Evolutionary conservation across 352 stramenopile species (phyloP).

Genomic region (Thraustotheca clavata): DNA sequence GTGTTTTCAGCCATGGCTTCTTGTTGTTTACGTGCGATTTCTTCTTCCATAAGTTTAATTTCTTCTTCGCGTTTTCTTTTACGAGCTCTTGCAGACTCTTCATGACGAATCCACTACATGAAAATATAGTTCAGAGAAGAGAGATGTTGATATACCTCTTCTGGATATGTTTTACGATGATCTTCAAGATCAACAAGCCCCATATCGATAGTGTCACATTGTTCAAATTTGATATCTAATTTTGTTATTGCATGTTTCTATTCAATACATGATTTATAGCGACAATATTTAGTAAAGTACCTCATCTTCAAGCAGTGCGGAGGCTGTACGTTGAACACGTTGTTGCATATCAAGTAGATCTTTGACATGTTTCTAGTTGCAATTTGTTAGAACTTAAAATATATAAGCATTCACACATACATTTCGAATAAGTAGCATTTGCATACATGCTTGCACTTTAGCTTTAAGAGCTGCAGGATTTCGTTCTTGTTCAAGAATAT

Average conservation of each 20-base stretch:
- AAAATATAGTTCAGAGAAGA: no score
- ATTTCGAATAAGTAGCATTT: constrained; percentile 67
- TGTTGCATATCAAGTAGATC: constrained; percentile 44
- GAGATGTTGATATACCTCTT: constrained; percentile 41
- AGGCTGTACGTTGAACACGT: background rate
- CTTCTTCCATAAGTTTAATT: constrained; percentile 53
- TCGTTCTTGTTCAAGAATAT: constrained; percentile 48
- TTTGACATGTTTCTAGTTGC: constrained; percentile 49
- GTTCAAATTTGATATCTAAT: constrained; percentile 67
- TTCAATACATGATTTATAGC: no score
- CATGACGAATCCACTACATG: constrained; percentile 49
- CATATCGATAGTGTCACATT: constrained; percentile 80
- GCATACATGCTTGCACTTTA: constrained; percentile 55
- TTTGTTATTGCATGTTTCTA: constrained; percentile 49
- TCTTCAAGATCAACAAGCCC: constrained; percentile 60
- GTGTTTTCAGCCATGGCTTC: constrained; percentile 62
- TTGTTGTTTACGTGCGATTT: constrained; percentile 60
- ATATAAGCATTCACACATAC: constrained; percentile 30
- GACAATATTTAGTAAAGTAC: constrained; percentile 21
- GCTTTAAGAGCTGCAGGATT: constrained; percentile 36
- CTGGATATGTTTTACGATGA: constrained; percentile 51
- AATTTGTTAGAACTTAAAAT: background rate
- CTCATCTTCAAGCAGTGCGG: constrained; percentile 31
- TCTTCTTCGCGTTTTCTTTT: constrained; percentile 51
- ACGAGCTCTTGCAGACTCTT: constrained; percentile 39